These are phyloP conservation scores for Babesia sp. DNA, from an alignment of 169 alveolate species.

Conservation along the genomic window DNA sequence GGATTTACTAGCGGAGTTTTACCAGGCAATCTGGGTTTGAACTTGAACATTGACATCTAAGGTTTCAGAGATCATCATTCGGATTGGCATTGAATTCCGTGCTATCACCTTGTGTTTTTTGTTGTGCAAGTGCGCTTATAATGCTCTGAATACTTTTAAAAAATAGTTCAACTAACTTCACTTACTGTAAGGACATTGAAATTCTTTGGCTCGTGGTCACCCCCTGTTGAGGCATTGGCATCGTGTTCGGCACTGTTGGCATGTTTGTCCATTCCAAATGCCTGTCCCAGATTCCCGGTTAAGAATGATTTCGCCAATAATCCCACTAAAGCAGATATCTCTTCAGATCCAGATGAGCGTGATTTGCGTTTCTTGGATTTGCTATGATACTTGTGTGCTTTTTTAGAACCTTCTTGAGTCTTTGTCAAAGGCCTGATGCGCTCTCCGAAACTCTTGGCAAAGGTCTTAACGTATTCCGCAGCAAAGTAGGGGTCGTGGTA, in stretches of 20 bases:
- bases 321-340: neutral
- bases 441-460: slow-evolving; percentile 32
- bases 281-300: neutral
- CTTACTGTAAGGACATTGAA: neutral
- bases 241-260: neutral
- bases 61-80: neutral
- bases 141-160: neutral
- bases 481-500: slow-evolving; percentile 37
- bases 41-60: slow-evolving; percentile 66
- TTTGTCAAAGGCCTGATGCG: slow-evolving; percentile 17
- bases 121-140: neutral
- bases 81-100: neutral
- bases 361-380: slow-evolving; percentile 13
- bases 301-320: slow-evolving; percentile 6
- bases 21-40: slow-evolving; percentile 75
- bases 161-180: neutral
- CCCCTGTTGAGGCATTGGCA: neutral
- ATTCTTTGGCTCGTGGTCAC: neutral
- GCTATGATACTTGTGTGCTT: neutral
- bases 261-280: neutral
- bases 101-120: neutral
- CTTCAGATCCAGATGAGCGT: neutral
- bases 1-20: slow-evolving; percentile 77
- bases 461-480: slow-evolving; percentile 31
- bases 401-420: neutral